A percentile compares a stretch with the other conserved stretches of the same genome.
Conservation (phyloP, 2,329 filamentous ascomycete species). For the Macroventuria anomochaeta region DNA sequence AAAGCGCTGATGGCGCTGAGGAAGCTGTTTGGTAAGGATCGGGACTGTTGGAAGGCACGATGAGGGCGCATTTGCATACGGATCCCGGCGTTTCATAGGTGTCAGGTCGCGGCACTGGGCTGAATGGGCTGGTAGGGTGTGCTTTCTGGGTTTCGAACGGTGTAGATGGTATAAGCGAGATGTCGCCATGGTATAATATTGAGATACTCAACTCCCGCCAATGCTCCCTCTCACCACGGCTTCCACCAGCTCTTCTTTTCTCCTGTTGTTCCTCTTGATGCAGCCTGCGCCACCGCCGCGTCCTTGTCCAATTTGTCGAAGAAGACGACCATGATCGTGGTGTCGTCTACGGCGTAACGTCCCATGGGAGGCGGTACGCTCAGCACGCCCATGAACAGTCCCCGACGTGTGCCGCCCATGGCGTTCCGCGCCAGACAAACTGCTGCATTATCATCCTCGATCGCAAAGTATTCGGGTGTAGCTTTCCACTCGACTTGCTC, state of each 20-base stretch:
- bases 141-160: not conserved
- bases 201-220: not conserved
- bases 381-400: slow-evolving; percentile 50
- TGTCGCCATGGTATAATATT: not conserved
- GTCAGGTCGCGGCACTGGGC: too few relatives aligned
- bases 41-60: too few relatives aligned
- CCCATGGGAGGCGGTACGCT: slow-evolving; percentile 42
- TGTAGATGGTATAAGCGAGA: not conserved
- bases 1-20: not conserved
- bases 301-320: slow-evolving; percentile 51
- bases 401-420: slow-evolving; percentile 58
- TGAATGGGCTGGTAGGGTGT: too few relatives aligned
- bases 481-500: slow-evolving; percentile 51
- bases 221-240: slow-evolving; percentile 4
- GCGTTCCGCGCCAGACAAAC: slow-evolving; percentile 61
- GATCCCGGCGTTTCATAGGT: not conserved
- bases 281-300: not conserved
- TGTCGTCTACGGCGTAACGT: slow-evolving; percentile 57
- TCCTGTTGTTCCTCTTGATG: not conserved
- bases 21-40: not conserved
- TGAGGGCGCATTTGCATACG: not conserved
- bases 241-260: slow-evolving; percentile 21
- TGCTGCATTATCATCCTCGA: slow-evolving; percentile 61
- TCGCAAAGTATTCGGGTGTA: slow-evolving; percentile 54
- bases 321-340: slow-evolving; percentile 61